These are phyloP conservation scores for Monascus ruber DNA, from an alignment of 2,329 filamentous ascomycete genomes.

Conservation along the genomic window DNA sequence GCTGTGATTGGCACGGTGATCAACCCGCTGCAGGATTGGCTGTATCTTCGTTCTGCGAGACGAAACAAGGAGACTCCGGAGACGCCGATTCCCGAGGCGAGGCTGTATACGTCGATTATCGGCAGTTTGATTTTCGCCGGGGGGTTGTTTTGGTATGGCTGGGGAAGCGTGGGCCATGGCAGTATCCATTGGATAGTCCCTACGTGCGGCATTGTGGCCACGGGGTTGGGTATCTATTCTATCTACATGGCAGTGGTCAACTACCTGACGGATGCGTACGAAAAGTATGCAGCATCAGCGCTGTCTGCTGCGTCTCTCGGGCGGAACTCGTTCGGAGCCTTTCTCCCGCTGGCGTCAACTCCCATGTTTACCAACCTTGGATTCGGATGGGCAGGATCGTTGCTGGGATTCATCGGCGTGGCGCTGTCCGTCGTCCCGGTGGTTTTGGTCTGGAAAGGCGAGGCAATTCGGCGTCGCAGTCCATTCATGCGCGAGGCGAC, in stretches of 20 bases:
- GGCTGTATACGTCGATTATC: too few relatives aligned
- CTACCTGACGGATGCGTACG: constrained; percentile 58
- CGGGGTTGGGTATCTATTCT: constrained; percentile 43
- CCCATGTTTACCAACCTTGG: constrained; percentile 19
- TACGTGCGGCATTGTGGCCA: constrained; percentile 47
- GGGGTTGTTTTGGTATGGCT: too few relatives aligned
- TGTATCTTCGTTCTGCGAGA: too few relatives aligned
- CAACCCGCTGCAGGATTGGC: too few relatives aligned
- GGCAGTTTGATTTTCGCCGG: too few relatives aligned
- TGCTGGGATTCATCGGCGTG: constrained; percentile 18
- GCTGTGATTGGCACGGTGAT: too few relatives aligned
- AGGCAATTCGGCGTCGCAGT: constrained; percentile 16
- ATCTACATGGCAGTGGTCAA: constrained; percentile 55
- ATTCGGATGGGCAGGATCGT: constrained; percentile 17
- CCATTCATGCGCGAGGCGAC: too few relatives aligned
- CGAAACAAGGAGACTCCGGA: too few relatives aligned
- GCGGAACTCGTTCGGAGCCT: constrained; percentile 37
- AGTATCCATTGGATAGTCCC: constrained; percentile 19
- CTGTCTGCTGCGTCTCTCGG: constrained; percentile 38
- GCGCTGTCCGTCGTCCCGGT: constrained; percentile 19
- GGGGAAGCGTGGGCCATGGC: too few relatives aligned
- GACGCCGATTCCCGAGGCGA: too few relatives aligned
- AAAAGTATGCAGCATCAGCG: constrained; percentile 46
- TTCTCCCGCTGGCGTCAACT: constrained; percentile 39
- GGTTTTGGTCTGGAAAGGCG: constrained; percentile 20